Base-by-base conservation (phyloP, 2,329 filamentous ascomycete species). In the Exophiala sp. region DNA sequence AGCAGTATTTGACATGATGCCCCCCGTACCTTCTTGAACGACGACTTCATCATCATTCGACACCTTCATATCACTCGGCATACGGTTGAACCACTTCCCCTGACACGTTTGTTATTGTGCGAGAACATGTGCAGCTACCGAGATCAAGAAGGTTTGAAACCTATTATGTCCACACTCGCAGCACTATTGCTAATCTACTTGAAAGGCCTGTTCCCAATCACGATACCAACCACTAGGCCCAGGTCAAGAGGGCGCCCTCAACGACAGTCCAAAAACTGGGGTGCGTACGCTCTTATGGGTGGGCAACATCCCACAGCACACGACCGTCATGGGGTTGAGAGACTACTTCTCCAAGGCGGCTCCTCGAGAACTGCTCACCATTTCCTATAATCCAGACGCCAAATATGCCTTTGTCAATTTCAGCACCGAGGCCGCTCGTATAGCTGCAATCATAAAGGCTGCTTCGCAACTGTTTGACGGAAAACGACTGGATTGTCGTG, bases 321-420 rank as follows among this genome's bases (percentile, higher is more conserved):
- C 51, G 16, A 57, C 50, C 11, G 41, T 60, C 34, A 54, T 60
- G 51, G 49, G 32, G 38, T 54, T 60, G 8, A 32, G 54, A 29
- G 50, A 60, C 45, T 60, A 57, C 35, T 57, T 60, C 46, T 51
- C 42, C 32, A 21, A 46, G 5, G 40, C 56, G 1, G 14, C 36
- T n/a, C 47, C 43, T 7, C 14, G 32, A 9, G 43, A 49, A n/a
- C 36, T 60, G 29, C 50, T 57, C 20, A 60, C 54, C 41, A 52
- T 60, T 38, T 54, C 54, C 5, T 60, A 57, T 47, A 57, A 57
- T 24, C 51, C 57, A 1, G 57, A 60, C 45, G 54, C 54, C 33
- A 52, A 42, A 46, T 60, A 60, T 21, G 54, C 57, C 0, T 60
- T 60, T 32, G 50, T 57, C 36, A 60, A 60, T 32, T 60, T 60